Evolutionary conservation across 129 eudicot genomes (phyloP), one percentile per base, ranked within the genome.

Genomic region (Heracleum sosnowskyi): DNA sequence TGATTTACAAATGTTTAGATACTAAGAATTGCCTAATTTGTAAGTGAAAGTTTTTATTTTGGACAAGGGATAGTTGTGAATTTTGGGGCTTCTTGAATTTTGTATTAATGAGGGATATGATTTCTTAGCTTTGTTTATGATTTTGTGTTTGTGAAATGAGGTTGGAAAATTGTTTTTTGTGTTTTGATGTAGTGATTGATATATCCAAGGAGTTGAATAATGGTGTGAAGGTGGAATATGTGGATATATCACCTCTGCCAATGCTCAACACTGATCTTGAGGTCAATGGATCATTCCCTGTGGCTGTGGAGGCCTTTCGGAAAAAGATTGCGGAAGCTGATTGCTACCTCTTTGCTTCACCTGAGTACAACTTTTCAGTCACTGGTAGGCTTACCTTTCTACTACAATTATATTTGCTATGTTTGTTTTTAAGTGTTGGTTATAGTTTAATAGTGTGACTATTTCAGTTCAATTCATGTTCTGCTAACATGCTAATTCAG

Each of bases 301-400:
- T 89, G 0, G 93, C 12, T 1, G 96, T 95, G 26, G 96, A 95
- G 87, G 92, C 86, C 40, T 91, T 95, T 73, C 85, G 98, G 17
- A 77, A 80, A 79, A 95, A 91, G 84, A 91, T 95, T 83, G 85
- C 73, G 1, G 84, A 85, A 70, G 89, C 94, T 18, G 98, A 95
- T 81, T 47, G 88, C 60, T 44, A 85, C 76, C 86, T 95, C 69
- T 95, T 95, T 39, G 98, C 92, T 75, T 88, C 98, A 40, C 97
- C 98, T 2, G 98, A 95, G 81, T 91, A 90, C 81, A 95, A 95
- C 39, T 95, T 88, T 86, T 91, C 98, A 33, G 76, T 95, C 79
- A 81, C 96, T 13, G 90, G 98, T 94, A 86, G 39, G 15, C 45
- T 75, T 24, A 26, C 13, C 10, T 20, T 39, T 5, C 74, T 11